Base-by-base conservation (phyloP, 495 filamentous ascomycete species). In the Penicillium atrosanguineum region DNA sequence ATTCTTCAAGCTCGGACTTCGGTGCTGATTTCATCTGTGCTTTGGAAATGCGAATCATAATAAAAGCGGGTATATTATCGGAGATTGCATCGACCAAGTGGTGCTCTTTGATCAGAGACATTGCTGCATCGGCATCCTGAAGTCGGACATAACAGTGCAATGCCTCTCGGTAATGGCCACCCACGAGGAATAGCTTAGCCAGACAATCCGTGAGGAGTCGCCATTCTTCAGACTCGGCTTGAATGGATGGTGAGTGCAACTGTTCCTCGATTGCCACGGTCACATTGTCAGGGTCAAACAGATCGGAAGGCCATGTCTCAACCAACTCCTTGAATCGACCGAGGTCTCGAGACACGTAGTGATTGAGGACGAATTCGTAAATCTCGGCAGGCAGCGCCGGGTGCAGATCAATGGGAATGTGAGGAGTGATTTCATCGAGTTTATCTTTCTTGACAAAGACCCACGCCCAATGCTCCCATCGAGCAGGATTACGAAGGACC, bases 391-490 rank as follows among this genome's bases (percentile, higher is more conserved):
- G 82, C n/a, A 98, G 73, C 2, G 89, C 84, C 7, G 91, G 90
- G n/a, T 80, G 82, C 46, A 93, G 74, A 25, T 83, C 82, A 0
- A 81, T 83, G 0, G 94, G 94, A 18, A 98, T 89, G 58, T 87
- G 85, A 21, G 86, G 79, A 6, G 89, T 87, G 31, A 98, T 95
- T 52, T 97, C 93, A 61, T 96, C 88, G 55, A 91, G 86, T 61
- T 87, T 91, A 52, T 87, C 75, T 6, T 89, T 87, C 43, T 87
- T 85, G 25, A 92, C 89, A 63, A 98, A 98, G 0, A 79, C 83
- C 84, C 86, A 91, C 8, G 93, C 87, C 91, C 91, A 97, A 56
- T 93, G 87, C 67, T 98, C 92, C 95, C 95, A 97, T 56, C 87
- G 78, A 42, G 84, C 70, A 4, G 90, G 79, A n/a, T 83, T 88